A percentile compares a stretch with the other conserved stretches of the same genome.
Conservation (phyloP, 805 yeast species). For the Hanseniaspora osmophila region DNA sequence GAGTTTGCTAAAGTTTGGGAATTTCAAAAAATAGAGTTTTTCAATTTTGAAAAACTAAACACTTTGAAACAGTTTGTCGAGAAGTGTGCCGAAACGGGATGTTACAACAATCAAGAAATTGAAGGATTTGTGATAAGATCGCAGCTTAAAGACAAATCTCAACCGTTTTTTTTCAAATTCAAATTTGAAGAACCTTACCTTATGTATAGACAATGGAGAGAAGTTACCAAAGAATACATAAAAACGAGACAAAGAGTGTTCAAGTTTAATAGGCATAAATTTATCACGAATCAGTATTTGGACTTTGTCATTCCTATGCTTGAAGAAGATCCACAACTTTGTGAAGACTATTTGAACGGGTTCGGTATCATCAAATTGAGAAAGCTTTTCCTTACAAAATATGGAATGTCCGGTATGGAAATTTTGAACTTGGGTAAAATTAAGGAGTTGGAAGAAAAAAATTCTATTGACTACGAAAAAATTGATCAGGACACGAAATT, state of each 20-base stretch:
- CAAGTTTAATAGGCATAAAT: slow-evolving; percentile 37
- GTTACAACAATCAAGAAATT: slow-evolving; percentile 53
- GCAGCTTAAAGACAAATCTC: slow-evolving; percentile 15
- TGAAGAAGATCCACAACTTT: slow-evolving; percentile 31
- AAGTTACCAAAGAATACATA: slow-evolving; percentile 55
- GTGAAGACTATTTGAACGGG: slow-evolving; percentile 35
- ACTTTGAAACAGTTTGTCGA: slow-evolving; percentile 39
- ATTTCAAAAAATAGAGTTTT: slow-evolving; percentile 43
- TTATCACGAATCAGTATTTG: slow-evolving; percentile 52
- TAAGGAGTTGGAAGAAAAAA: slow-evolving; percentile 26
- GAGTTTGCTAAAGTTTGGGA: slow-evolving; percentile 56
- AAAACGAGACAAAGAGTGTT: slow-evolving; percentile 14
- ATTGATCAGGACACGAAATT: slow-evolving; percentile 33
- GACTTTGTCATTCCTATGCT: slow-evolving; percentile 50
- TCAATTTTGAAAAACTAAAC: slow-evolving; percentile 25
- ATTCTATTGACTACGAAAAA: slow-evolving; percentile 23
- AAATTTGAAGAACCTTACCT: slow-evolving; percentile 93
- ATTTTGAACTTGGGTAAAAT: slow-evolving; percentile 33
- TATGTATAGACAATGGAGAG: slow-evolving; percentile 82
- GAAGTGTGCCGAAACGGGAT: slow-evolving; percentile 48
- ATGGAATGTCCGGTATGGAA: slow-evolving; percentile 46
- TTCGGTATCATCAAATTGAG: slow-evolving; percentile 67
- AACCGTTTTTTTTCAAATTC: slow-evolving; percentile 72
- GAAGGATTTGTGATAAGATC: slow-evolving; percentile 92
- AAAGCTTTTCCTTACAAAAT: slow-evolving; percentile 40